Evolutionary conservation across 495 filamentous ascomycete genomes (phyloP).

Genomic region (Penicillium chermesinum): DNA sequence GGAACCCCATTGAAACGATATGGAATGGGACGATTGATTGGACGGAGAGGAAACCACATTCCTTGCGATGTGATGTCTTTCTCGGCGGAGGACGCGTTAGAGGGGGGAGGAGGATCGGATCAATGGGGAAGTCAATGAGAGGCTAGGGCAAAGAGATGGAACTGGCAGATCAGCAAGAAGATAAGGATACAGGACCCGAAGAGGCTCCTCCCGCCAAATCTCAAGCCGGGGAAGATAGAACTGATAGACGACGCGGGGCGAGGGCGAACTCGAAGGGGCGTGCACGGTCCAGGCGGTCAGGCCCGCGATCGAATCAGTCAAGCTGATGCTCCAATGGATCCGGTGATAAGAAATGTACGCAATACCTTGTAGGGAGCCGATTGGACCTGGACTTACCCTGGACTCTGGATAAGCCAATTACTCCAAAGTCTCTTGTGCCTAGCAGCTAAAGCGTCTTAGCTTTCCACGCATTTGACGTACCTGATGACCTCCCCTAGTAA

Average conservation of each 20-base stretch:
- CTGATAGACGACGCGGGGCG: constrained; percentile 28
- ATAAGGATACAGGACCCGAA: constrained; percentile 14
- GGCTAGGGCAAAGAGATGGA: constrained; percentile 10
- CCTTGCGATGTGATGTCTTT: constrained; percentile 23
- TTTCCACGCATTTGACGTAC: no score
- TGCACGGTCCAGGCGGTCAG: constrained; percentile 31
- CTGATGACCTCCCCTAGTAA: no score
- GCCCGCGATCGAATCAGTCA: constrained; percentile 11
- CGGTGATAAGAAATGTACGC: neutral
- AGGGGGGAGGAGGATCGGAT: constrained; percentile 22
- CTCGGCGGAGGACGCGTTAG: constrained; percentile 10
- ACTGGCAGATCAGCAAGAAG: constrained; percentile 3
- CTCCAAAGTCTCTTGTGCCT: no score
- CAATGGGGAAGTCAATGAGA: constrained; percentile 6
- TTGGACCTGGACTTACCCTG: no score
- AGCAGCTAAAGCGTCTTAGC: no score
- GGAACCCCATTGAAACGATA: constrained; percentile 41
- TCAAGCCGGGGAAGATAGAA: constrained; percentile 17
- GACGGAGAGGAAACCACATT: constrained; percentile 40
- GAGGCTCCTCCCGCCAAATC: constrained; percentile 13
- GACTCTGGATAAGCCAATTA: no score
- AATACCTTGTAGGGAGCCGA: no score
- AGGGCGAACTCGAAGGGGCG: constrained; percentile 22
- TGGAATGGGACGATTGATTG: constrained; percentile 25
- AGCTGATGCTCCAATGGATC: no score